Base-by-base conservation (phyloP, 345 rosid genomes). In the Zanthoxylum bungeanum region DNA sequence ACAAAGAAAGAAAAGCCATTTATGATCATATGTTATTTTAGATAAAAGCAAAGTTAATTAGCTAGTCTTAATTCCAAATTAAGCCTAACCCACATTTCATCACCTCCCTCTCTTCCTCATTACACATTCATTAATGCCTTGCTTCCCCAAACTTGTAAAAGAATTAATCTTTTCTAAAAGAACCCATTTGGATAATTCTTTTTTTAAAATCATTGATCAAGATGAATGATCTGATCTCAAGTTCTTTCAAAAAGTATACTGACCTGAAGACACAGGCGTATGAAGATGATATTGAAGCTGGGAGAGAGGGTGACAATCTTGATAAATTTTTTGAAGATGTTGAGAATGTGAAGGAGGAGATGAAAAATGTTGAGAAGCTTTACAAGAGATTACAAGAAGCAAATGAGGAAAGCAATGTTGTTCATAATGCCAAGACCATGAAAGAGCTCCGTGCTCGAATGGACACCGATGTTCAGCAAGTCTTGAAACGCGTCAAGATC, bases 221-320 rank as follows among this genome's bases (percentile, higher is more conserved):
- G 83, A 91, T 93, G 98, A 91, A 93, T 73, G 97, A 93, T 69
- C 60, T 93, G 47, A 80, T 93, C 73, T 91, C 98, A 1, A 85
- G 76, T 74, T 93, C 96, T 52, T 89, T 93, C 82, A 91, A 87
- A 82, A 83, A 66, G 75, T 88, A 91, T 80, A 81, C 91, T 7
- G 94, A 92, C 76, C 79, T 84, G 78, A 86, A 76, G 70, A 79
- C 80, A 51, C 94, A 91, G 83, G 78, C 81, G 1, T 67, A 79
- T 44, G 25, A 71, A 46, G 96, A 88, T 5, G 93, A 93, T 71
- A 17, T 86, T 12, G 98, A 89, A 74, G 85, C 91, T 4, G 90
- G 89, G 6, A 77, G 78, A 72, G 96, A 89, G 78, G 73, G 77
- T 1, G 74, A 80, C n/a, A 80, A 82, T 78, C 95, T 93, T 22